Conservation (phyloP, 2,329 filamentous ascomycete genomes). For the Proliferodiscus dingleyae region DNA sequence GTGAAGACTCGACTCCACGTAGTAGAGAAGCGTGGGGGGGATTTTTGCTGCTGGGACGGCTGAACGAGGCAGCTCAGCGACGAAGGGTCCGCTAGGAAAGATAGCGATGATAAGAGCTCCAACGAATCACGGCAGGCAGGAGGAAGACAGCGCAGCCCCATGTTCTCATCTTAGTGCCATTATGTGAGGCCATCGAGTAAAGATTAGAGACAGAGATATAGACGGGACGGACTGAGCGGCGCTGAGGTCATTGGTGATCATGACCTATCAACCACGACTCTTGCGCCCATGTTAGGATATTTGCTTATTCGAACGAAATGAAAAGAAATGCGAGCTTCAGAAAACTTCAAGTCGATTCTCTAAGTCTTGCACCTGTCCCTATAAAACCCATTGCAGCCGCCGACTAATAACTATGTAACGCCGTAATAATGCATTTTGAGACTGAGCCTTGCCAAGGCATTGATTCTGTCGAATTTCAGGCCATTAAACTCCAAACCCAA, state of each 20-base stretch:
- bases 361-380: neutral
- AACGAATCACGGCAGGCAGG: too few relatives aligned
- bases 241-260: too few relatives aligned
- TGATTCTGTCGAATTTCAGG: neutral
- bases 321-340: too few relatives aligned
- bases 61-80: slow-evolving; percentile 2
- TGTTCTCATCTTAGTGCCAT: slow-evolving; percentile 1
- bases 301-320: too few relatives aligned
- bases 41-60: slow-evolving; percentile 1
- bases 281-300: too few relatives aligned
- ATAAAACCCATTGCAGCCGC: too few relatives aligned
- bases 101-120: slow-evolving; percentile 20
- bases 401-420: slow-evolving; percentile 1
- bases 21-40: too few relatives aligned
- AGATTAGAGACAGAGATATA: neutral
- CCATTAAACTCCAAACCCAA: slow-evolving; percentile 7
- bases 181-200: slow-evolving; percentile 19
- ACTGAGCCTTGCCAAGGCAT: neutral
- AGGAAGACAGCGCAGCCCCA: neutral
- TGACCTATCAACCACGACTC: too few relatives aligned
- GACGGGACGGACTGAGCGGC: too few relatives aligned
- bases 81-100: neutral
- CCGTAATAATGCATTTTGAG: neutral
- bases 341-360: neutral
- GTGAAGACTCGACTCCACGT: too few relatives aligned